These are phyloP conservation scores for Kingdonia uniflora DNA, from an alignment of 164 flowering plant species.

Conservation along the genomic window DNA sequence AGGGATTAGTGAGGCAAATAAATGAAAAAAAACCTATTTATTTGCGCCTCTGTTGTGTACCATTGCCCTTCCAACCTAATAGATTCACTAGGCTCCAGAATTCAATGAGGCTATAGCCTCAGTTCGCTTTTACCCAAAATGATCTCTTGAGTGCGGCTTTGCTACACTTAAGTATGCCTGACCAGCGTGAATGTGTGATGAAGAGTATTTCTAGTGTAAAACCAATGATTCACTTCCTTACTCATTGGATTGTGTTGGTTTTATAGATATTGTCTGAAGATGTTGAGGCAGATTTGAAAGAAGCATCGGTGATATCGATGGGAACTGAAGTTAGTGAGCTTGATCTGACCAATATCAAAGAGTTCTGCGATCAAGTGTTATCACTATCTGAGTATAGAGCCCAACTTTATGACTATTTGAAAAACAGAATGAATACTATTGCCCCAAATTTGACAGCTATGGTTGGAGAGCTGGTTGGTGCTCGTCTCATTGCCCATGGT, in stretches of 20 bases:
- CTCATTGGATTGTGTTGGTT: conserved; percentile 1
- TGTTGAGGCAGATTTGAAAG: conserved; percentile 74
- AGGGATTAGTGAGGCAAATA: too few species aligned
- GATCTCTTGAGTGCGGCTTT: too few species aligned
- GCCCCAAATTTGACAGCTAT: conserved; percentile 88
- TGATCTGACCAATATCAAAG: conserved; percentile 71
- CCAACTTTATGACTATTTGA: conserved; percentile 73
- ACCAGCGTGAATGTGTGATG: too few species aligned
- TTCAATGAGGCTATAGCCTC: too few species aligned
- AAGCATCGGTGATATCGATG: conserved; percentile 84
- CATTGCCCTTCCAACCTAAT: too few species aligned
- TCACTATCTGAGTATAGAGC: conserved; percentile 83
- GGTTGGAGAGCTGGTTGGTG: conserved; percentile 96
- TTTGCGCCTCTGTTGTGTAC: too few species aligned
- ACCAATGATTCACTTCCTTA: too few species aligned
- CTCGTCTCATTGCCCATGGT: conserved; percentile 90
- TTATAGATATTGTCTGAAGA: conserved; percentile 61
- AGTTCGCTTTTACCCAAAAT: too few species aligned
- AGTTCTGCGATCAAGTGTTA: conserved; percentile 78
- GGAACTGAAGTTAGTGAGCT: conserved; percentile 91
- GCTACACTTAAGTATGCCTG: too few species aligned
- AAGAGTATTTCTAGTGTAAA: too few species aligned
- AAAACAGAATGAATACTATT: conserved; percentile 79
- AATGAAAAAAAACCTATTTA: too few species aligned
- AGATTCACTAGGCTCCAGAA: too few species aligned